These are phyloP conservation scores for Akebia trifoliata DNA, from an alignment of 164 flowering plant species.

Conservation along the genomic window DNA sequence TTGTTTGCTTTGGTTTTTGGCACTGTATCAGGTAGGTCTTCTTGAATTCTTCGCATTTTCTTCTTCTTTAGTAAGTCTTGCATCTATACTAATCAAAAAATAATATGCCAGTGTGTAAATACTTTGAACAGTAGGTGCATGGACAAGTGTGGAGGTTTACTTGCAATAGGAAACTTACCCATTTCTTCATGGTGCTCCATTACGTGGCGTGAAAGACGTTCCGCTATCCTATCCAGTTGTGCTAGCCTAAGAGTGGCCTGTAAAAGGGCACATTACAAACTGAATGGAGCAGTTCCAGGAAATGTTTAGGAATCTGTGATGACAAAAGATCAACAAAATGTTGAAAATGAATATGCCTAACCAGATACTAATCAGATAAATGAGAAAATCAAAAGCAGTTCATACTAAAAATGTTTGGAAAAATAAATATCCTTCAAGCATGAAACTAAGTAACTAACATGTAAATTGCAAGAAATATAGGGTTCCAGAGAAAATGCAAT, in stretches of 20 bases:
- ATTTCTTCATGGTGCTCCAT: conserved; percentile 98
- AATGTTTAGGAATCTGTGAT: conserved; percentile 2
- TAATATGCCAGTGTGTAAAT: background rate
- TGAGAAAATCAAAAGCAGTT: background rate
- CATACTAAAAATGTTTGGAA: conserved; percentile 3
- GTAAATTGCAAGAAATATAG: background rate
- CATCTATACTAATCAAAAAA: too few species aligned
- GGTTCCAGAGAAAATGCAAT: background rate
- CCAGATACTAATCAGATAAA: conserved; percentile 2
- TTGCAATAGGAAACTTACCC: conserved; percentile 52
- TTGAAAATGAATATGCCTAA: conserved; percentile 2
- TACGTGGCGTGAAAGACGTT: conserved; percentile 75
- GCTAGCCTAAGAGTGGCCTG: conserved; percentile 86
- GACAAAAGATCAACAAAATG: conserved; percentile 10
- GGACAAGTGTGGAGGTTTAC: background rate
- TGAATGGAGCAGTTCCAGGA: conserved; percentile 9
- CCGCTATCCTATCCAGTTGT: conserved; percentile 83
- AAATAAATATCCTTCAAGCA: background rate
- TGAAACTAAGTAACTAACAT: background rate
- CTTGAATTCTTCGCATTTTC: too few species aligned
- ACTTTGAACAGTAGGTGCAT: background rate
- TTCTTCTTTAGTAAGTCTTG: too few species aligned
- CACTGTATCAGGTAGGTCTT: too few species aligned
- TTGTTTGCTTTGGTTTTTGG: too few species aligned
- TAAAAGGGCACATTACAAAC: conserved; percentile 18